Conservation (phyloP, 768 basidiomycete genomes). For the Lanmaoa rubissima region DNA sequence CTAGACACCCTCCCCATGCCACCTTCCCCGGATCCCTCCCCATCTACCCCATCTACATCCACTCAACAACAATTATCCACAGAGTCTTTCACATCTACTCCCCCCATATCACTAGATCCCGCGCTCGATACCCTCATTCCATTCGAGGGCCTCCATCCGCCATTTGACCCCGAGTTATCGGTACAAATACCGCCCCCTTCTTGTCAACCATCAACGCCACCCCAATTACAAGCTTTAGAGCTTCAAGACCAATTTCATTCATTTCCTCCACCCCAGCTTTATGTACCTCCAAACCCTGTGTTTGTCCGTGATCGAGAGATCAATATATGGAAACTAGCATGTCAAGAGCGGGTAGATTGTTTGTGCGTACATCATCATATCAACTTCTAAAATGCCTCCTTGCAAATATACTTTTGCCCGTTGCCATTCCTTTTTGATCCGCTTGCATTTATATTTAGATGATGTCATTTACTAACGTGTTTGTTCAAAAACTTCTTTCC, state of each 20-base stretch:
- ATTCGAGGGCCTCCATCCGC: conserved; percentile 22
- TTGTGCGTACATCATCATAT: conserved; percentile 23
- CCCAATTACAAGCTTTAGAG: conserved; percentile 21
- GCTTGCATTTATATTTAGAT: conserved; percentile 2
- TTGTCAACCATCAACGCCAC: conserved; percentile 7
- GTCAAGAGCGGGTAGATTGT: conserved; percentile 35
- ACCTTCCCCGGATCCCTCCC: not conserved
- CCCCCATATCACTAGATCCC: conserved; percentile 17
- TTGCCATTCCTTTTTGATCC: conserved; percentile 7
- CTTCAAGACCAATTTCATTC: conserved; percentile 26
- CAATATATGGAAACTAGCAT: conserved; percentile 36
- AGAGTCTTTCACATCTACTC: not conserved
- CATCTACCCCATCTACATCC: not conserved
- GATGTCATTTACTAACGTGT: conserved; percentile 8
- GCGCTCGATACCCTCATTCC: conserved; percentile 29
- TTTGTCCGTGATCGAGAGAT: conserved; percentile 34
- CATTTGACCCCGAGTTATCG: conserved; percentile 20
- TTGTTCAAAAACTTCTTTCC: not conserved
- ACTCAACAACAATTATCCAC: not conserved
- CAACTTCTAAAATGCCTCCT: not conserved
- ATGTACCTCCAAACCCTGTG: conserved; percentile 28
- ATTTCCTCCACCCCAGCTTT: conserved; percentile 26
- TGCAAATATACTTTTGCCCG: not conserved
- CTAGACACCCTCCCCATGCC: conserved; percentile 4
- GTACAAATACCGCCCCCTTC: conserved; percentile 15